phyloP scores from a whole-genome alignment of 2,329 filamentous ascomycete genomes.

The Madurella mycetomatis region DNA sequence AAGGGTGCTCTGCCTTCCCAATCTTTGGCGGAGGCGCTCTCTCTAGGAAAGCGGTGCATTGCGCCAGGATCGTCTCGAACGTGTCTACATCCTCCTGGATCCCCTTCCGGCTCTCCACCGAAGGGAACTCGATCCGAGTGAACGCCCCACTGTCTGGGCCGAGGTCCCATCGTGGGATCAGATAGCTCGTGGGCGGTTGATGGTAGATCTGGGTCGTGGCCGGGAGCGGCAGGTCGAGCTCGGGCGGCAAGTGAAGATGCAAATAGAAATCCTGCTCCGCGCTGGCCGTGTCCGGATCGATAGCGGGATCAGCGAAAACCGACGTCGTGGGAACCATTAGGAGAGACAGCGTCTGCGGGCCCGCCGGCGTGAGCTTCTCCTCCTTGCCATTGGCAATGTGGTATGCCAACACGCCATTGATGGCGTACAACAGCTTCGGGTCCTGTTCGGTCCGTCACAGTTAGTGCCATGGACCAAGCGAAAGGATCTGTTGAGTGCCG shows the following conservation, averaged over 20 bases:
- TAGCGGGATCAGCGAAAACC: constrained; percentile 56
- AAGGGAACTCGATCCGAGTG: constrained; percentile 86
- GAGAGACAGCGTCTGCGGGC: constrained; percentile 85
- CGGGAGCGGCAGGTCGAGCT: constrained; percentile 87
- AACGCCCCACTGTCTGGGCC: constrained; percentile 86
- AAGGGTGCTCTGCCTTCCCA: constrained; percentile 29
- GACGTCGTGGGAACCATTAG: constrained; percentile 93
- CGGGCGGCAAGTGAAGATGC: constrained; percentile 88
- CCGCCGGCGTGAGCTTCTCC: constrained; percentile 73
- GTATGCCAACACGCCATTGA: constrained; percentile 85
- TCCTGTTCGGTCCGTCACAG: constrained; percentile 39
- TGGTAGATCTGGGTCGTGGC: constrained; percentile 97
- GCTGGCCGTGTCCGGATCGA: constrained; percentile 47
- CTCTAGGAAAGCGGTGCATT: constrained; percentile 94
- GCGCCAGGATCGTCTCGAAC: constrained; percentile 95
- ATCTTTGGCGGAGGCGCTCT: constrained; percentile 61
- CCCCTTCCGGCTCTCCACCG: constrained; percentile 63
- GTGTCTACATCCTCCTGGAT: constrained; percentile 92
- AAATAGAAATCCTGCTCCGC: constrained; percentile 92
- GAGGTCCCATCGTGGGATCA: constrained; percentile 93
- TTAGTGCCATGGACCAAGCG: not conserved
- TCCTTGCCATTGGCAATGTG: constrained; percentile 87
- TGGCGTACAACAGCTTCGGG: constrained; percentile 63
- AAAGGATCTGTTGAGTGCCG: not conserved
- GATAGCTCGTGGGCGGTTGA: constrained; percentile 85